These are phyloP conservation scores for Backusella tuberculispora DNA, from an alignment of 192 early-diverging fungal species.

Conservation along the genomic window DNA sequence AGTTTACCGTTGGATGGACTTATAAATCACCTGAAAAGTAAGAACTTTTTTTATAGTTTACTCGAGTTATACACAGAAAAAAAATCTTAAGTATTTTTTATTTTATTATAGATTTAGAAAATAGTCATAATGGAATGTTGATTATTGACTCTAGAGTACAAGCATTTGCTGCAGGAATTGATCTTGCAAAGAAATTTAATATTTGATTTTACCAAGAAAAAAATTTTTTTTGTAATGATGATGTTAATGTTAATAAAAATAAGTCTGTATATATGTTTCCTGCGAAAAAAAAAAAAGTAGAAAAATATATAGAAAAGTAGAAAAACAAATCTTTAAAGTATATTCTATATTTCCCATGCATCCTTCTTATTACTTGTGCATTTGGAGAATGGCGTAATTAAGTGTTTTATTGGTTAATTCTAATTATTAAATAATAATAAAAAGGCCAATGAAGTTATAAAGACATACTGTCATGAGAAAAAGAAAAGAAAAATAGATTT, in stretches of 20 bases:
- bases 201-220: neutral
- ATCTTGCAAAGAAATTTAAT: neutral
- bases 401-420: neutral
- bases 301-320: too few relatives aligned
- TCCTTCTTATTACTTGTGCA: neutral
- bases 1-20: neutral
- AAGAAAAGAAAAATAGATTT: too few relatives aligned
- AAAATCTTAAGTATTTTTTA: neutral
- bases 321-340: neutral
- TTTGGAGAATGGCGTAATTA: neutral
- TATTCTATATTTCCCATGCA: neutral
- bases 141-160: conserved; percentile 18
- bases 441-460: neutral
- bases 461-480: too few relatives aligned
- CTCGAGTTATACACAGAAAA: too few relatives aligned
- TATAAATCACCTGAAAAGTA: neutral
- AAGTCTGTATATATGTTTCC: neutral
- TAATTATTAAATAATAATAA: neutral
- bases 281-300: too few relatives aligned
- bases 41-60: neutral
- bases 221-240: neutral
- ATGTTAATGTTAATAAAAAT: neutral
- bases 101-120: conserved; percentile 12
- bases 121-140: neutral
- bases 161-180: conserved; percentile 8